Conservation (phyloP, 805 yeast species). For the Candida ipomoeae region DNA sequence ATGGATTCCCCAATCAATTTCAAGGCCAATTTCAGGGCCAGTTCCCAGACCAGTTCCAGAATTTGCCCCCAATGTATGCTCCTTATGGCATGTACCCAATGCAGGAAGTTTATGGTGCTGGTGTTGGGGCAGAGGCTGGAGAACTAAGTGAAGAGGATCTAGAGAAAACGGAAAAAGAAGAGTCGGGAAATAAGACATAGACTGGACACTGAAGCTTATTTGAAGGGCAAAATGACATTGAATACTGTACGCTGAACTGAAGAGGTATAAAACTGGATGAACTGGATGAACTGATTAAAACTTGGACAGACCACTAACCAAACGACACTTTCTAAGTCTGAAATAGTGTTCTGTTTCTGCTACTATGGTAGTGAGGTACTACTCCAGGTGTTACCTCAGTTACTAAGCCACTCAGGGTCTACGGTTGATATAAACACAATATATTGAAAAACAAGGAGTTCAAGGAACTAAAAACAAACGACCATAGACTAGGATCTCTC, state of each 20-base stretch:
- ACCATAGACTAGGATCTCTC: slow-evolving; percentile 31
- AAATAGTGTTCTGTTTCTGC: too few species aligned
- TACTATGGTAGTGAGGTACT: too few species aligned
- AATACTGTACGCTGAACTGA: too few species aligned
- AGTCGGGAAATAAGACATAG: neutral
- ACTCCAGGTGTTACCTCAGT: too few species aligned
- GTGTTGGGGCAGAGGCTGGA: neutral
- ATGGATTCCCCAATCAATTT: neutral
- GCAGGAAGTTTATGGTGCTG: neutral
- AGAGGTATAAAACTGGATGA: too few species aligned
- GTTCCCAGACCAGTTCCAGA: neutral
- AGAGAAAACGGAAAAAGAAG: neutral
- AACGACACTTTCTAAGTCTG: too few species aligned
- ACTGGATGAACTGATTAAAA: neutral
- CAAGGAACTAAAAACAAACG: neutral
- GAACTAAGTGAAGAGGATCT: neutral
- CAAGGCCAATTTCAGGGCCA: neutral
- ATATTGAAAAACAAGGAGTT: neutral
- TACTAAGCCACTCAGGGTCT: neutral
- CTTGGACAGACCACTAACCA: neutral
- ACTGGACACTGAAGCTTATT: too few species aligned
- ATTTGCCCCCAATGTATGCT: neutral
- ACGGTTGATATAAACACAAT: neutral
- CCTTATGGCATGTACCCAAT: slow-evolving; percentile 2
- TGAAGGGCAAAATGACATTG: too few species aligned